Evolutionary conservation across 2,329 filamentous ascomycete genomes (phyloP).

Genomic region (Dryadomyces sulphureus): DNA sequence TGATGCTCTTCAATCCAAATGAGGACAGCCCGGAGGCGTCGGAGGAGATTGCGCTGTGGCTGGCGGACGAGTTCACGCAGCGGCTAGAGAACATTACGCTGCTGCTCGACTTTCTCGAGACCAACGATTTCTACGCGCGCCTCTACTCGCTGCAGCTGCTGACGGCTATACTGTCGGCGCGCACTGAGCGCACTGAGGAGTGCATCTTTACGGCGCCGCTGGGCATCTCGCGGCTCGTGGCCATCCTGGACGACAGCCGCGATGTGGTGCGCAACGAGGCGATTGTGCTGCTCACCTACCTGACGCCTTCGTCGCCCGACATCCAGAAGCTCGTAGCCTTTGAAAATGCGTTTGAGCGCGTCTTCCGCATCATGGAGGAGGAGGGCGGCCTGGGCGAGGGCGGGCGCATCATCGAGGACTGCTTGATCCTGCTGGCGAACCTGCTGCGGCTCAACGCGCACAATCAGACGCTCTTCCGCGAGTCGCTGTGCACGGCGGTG

Average conservation of each 20-base stretch:
- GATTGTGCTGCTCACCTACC: slow-evolving; percentile 69
- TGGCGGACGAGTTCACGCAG: slow-evolving; percentile 96
- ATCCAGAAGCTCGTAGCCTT: slow-evolving; percentile 93
- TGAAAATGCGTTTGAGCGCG: slow-evolving; percentile 78
- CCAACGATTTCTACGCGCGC: slow-evolving; percentile 75
- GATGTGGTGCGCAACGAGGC: slow-evolving; percentile 84
- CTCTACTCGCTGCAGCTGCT: slow-evolving; percentile 86
- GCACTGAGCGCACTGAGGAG: slow-evolving; percentile 86
- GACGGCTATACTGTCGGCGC: slow-evolving; percentile 67
- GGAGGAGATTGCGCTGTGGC: slow-evolving; percentile 88
- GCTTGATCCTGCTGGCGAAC: slow-evolving; percentile 79
- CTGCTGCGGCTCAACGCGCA: slow-evolving; percentile 74
- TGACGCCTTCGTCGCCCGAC: slow-evolving; percentile 76
- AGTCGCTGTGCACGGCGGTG: slow-evolving; percentile 68
- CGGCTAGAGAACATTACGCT: slow-evolving; percentile 92
- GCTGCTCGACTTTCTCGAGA: slow-evolving; percentile 78
- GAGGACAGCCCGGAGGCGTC: slow-evolving; percentile 74
- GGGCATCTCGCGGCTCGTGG: slow-evolving; percentile 75
- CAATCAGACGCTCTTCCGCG: slow-evolving; percentile 87
- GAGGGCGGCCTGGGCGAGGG: slow-evolving; percentile 76
- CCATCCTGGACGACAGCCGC: slow-evolving; percentile 66
- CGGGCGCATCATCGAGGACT: slow-evolving; percentile 81
- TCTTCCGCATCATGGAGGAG: slow-evolving; percentile 66
- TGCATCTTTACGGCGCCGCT: slow-evolving; percentile 81
- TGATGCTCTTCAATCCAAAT: slow-evolving; percentile 75